These are phyloP conservation scores for Arctium lappa DNA, from an alignment of 129 eudicot species.

Conservation along the genomic window DNA sequence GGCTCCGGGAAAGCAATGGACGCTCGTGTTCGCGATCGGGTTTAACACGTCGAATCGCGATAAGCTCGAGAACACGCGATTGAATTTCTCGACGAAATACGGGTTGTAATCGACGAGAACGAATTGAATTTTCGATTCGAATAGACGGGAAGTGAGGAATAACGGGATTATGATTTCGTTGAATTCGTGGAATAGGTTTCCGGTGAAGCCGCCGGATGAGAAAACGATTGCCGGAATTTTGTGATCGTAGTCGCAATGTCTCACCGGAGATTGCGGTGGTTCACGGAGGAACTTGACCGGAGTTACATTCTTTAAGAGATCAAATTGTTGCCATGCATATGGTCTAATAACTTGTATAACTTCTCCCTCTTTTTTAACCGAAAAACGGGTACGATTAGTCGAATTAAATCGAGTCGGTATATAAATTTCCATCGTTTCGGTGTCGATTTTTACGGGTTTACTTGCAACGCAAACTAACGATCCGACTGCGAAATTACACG, in stretches of 20 bases:
- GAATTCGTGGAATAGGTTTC: constrained; percentile 63
- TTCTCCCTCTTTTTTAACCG: background rate
- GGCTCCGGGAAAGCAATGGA: constrained; percentile 48
- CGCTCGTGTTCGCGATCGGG: background rate
- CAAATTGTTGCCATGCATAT: constrained; percentile 26
- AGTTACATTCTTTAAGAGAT: constrained; percentile 20
- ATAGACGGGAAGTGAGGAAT: constrained; percentile 44
- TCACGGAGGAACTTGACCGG: constrained; percentile 25
- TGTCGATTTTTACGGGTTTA: constrained; percentile 34
- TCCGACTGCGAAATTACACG: constrained; percentile 30
- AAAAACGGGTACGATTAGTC: background rate
- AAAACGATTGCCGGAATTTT: constrained; percentile 49
- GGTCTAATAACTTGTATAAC: constrained; percentile 18
- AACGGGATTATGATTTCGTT: constrained; percentile 66
- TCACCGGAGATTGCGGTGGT: constrained; percentile 13
- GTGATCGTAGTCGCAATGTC: constrained; percentile 22
- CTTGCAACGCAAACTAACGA: constrained; percentile 44
- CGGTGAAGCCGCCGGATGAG: constrained; percentile 52
- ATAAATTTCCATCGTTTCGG: constrained; percentile 34
- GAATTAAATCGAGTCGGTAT: constrained; percentile 4
- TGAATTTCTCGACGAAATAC: constrained; percentile 28
- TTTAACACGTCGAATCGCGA: constrained; percentile 32
- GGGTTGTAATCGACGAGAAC: constrained; percentile 45
- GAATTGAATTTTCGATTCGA: constrained; percentile 43
- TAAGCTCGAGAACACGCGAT: constrained; percentile 32